Base-by-base conservation (phyloP, 345 rosid species). In the Populus euphratica region DNA sequence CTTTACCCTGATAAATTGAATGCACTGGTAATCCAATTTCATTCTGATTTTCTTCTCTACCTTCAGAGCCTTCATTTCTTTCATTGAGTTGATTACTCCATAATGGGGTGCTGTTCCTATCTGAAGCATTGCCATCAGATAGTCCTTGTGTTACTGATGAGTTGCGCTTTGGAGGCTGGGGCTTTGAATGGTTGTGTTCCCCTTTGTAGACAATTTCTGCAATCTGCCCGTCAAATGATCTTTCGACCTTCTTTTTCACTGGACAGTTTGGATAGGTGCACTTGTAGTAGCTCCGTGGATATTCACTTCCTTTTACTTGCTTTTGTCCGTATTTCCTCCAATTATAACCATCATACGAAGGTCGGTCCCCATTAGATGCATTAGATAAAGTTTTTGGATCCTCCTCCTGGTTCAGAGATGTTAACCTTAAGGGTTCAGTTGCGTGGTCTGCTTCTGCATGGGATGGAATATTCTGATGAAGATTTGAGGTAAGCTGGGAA, bases 281-380 rank as follows among this genome's bases (percentile, higher is more conserved):
- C 68, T 91, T 94, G 78, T 94, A 96, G 81, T 96, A 96, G 84
- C 99, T 92, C 74, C 99, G 84, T 1, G 99, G 99, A 70, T 86
- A 91, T 75, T 94, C 98, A 72, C 99, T 96, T 79, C 98, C 98
- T 87, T 96, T 96, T 27, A 94, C 99, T 81, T 94, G 99, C 81
- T 96, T 96, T 70, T 94, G 99, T 69, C 99, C 99, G 43, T 96
- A 96, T 76, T 96, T 96, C 81, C 98, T 90, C 99, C 99, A 96
- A 47, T 96, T 96, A 81, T 96, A 96, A 52, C 99, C 99, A 49
- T 96, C 98, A 77, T 86, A 86, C 0, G 94, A 92, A 71, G 97
- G 91, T 56, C 93, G 83, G 38, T 92, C 91, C 64, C 9, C 75
- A 14, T 72, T 80, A 23, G 82, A 83, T 33, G 69, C 39, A 0